A percentile compares a stretch with the other conserved stretches of the same genome.
Conservation (phyloP, 2,329 filamentous ascomycete species). For the Chaetomium olivaceum region DNA sequence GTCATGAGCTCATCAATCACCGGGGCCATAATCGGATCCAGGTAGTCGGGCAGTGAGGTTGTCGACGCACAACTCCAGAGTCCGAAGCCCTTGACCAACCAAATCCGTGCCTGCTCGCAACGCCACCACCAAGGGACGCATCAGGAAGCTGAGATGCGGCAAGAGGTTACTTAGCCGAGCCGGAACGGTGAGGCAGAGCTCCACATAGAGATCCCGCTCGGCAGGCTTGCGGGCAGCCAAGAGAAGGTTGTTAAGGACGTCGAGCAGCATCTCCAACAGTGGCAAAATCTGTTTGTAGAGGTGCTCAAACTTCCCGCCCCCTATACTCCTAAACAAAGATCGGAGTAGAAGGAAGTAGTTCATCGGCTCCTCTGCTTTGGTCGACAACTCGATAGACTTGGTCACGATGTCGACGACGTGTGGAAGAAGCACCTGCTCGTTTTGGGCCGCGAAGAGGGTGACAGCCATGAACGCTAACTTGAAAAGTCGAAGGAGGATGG, state of each 20-base stretch:
- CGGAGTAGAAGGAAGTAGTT: slow-evolving; percentile 95
- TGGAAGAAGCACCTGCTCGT: slow-evolving; percentile 91
- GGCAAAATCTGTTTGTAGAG: slow-evolving; percentile 98
- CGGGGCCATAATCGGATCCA: slow-evolving; percentile 98
- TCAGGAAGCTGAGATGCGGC: slow-evolving; percentile 92
- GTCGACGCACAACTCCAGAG: slow-evolving; percentile 93
- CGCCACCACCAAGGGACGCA: slow-evolving; percentile 96
- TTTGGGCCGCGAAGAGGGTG: slow-evolving; percentile 89
- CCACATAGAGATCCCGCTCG: slow-evolving; percentile 94
- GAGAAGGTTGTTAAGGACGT: slow-evolving; percentile 93
- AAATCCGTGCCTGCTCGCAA: slow-evolving; percentile 88
- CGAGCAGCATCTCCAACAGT: slow-evolving; percentile 92
- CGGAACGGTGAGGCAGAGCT: slow-evolving; percentile 93
- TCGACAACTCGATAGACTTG: slow-evolving; percentile 93
- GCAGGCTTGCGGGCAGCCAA: slow-evolving; percentile 85
- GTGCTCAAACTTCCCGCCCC: slow-evolving; percentile 94
- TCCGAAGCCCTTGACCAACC: slow-evolving; percentile 89
- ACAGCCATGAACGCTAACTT: slow-evolving; percentile 99
- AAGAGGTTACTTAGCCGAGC: slow-evolving; percentile 91
- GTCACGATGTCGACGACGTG: slow-evolving; percentile 98
- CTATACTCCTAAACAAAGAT: slow-evolving; percentile 93
- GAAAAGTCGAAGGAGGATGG: slow-evolving; percentile 89
- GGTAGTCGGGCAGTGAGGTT: slow-evolving; percentile 94
- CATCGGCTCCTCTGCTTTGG: slow-evolving; percentile 94
- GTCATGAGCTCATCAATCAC: slow-evolving; percentile 99